Percentiles rank a stretch among this genome's conserved stretches.
These are phyloP conservation scores for Phialophora macrospora DNA, from an alignment of 2,329 filamentous ascomycete genomes.

Conservation along the genomic window DNA sequence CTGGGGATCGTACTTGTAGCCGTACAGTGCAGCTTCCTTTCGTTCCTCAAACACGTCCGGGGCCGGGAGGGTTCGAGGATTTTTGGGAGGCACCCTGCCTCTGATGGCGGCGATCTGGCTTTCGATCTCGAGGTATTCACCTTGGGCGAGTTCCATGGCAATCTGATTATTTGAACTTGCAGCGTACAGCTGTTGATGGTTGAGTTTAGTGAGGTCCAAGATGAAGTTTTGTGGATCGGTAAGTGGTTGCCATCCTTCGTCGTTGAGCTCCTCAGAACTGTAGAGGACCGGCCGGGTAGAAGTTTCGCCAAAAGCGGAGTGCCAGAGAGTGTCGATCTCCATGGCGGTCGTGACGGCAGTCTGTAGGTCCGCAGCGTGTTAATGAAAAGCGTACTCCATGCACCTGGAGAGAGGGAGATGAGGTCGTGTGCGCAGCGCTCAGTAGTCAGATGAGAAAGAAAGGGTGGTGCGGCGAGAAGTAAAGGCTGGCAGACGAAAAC, in stretches of 20 bases:
- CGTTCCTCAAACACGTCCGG: conserved; percentile 61
- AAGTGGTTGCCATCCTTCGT: conserved; percentile 37
- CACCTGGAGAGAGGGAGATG: conserved; percentile 19
- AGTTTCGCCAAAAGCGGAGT: conserved; percentile 34
- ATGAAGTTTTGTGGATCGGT: conserved; percentile 35
- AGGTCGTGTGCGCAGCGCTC: conserved; percentile 1
- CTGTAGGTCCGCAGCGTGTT: background rate
- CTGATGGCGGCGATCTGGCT: conserved; percentile 55
- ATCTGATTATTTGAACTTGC: conserved; percentile 60
- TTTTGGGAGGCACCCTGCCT: conserved; percentile 58
- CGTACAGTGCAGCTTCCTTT: conserved; percentile 66
- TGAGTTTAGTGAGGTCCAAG: conserved; percentile 30
- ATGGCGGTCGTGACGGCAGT: conserved; percentile 22
- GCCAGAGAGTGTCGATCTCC: conserved; percentile 34
- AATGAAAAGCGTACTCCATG: conserved; percentile 9
- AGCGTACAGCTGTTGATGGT: conserved; percentile 52
- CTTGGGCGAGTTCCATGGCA: conserved; percentile 61
- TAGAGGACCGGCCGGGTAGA: conserved; percentile 35
- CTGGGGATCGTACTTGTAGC: conserved; percentile 62
- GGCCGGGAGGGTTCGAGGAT: conserved; percentile 51
- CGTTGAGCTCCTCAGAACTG: conserved; percentile 30
- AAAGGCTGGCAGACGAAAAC: conserved; percentile 15
- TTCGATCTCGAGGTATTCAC: conserved; percentile 61
- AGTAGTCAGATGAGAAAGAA: conserved; percentile 13
- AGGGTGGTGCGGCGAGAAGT: conserved; percentile 15